These are phyloP conservation scores for Penicillium capsulatum DNA, from an alignment of 2,329 filamentous ascomycete species.

Conservation along the genomic window DNA sequence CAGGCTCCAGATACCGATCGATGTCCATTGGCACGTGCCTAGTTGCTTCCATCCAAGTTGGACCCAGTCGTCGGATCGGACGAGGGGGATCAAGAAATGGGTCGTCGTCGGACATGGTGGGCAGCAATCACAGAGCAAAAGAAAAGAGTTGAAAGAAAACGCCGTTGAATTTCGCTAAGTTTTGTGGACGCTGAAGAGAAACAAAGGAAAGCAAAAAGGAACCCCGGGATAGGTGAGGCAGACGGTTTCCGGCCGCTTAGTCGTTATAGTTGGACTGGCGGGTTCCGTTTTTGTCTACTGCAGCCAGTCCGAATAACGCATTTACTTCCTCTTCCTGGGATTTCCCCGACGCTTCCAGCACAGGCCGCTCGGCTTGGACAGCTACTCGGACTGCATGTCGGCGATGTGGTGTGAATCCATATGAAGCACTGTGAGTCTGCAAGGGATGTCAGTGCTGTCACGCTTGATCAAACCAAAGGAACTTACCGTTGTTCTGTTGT, in stretches of 20 bases:
- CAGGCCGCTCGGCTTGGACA: slow-evolving; percentile 46
- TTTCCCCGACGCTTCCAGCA: slow-evolving; percentile 42
- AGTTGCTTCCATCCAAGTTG: too few species aligned
- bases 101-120: too few species aligned
- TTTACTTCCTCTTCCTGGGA: slow-evolving; percentile 54
- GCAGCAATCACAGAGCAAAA: too few species aligned
- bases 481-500: slow-evolving; percentile 56
- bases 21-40: too few species aligned
- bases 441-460: slow-evolving; percentile 5
- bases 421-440: slow-evolving; percentile 53
- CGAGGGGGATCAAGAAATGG: too few species aligned
- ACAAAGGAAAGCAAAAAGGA: too few species aligned
- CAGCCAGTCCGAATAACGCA: slow-evolving; percentile 46
- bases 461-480: neutral
- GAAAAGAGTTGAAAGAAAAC: too few species aligned
- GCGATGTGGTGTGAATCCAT: slow-evolving; percentile 55
- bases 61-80: too few species aligned
- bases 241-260: slow-evolving; percentile 21
- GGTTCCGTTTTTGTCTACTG: slow-evolving; percentile 54
- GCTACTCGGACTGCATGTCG: slow-evolving; percentile 53
- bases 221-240: too few species aligned
- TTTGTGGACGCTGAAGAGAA: too few species aligned
- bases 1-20: too few species aligned
- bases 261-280: slow-evolving; percentile 58
- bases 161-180: too few species aligned